Evolutionary conservation across 306 rosid genomes (phyloP), one percentile per base, ranked within the genome.

Genomic region (Cicer arietinum): DNA sequence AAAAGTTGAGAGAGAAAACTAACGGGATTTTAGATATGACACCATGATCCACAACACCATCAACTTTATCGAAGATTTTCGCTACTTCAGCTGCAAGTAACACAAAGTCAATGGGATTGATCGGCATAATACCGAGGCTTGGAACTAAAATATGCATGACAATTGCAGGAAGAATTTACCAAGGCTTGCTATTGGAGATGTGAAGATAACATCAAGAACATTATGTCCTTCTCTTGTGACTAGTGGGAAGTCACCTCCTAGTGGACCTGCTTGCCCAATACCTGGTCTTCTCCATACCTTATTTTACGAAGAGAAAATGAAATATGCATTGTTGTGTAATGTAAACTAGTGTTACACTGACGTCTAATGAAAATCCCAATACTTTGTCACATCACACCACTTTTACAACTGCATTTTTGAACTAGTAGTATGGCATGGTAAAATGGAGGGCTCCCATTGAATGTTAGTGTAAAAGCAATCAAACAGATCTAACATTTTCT

Each of bases 231-330:
- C 97, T 80, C 64, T 84, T 39, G 98, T 89, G 66, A 93, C 82
- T 54, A 93, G 63, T 50, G 98, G 98, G 78, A 79, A 88, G 75
- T 83, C 84, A 13, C 97, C 97, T 77, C 98, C 98, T 2, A 82
- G 77, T 14, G 98, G 97, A 78, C 85, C 92, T 22, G 93, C 91
- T 51, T 80, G 79, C 62, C 98, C 97, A 16, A 89, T 77, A 4
- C 93, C 77, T 77, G 98, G 83, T 85, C 97, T 85, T 82, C 97
- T 88, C 97, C 97, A 93, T 57, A 93, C 93, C 98, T 92, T 79
- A 39, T 75, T 67, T 78, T 66, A 76, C 79, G 56, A 62, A 30
- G 35, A 30, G 35, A 30, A 30, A 30, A 30, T 30, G 35, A 30
- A 5, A 30, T 5, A 30, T 30, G 35, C 35, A 30, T 30, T 30